Evolutionary conservation across 768 basidiomycete genomes (phyloP).

Genomic region (Termitomyces sp.): DNA sequence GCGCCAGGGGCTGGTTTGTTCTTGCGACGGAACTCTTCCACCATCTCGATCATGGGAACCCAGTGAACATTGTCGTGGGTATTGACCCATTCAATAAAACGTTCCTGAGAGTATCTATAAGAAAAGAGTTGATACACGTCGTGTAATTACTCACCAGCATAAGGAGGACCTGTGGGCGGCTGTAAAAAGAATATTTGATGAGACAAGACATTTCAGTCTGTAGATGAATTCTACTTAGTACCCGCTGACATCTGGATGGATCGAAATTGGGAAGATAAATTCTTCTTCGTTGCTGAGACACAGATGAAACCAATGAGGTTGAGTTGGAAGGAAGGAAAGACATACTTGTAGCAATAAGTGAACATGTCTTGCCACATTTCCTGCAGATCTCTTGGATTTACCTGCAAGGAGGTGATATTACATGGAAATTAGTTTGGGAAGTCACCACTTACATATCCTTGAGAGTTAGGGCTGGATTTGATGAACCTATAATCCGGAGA

Average conservation of each 20-base stretch:
- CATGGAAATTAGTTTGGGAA: background rate
- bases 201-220: background rate
- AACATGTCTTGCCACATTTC: slow-evolving; percentile 78
- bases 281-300: slow-evolving; percentile 50
- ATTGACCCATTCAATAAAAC: slow-evolving; percentile 75
- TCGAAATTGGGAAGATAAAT: slow-evolving; percentile 73
- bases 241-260: slow-evolving; percentile 78
- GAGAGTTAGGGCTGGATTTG: slow-evolving; percentile 62
- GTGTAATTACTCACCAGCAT: slow-evolving; percentile 49
- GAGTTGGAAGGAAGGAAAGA: background rate
- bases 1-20: slow-evolving; percentile 45
- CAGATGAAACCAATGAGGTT: background rate
- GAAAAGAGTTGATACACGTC: background rate
- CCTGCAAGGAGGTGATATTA: slow-evolving; percentile 27
- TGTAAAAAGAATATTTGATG: slow-evolving; percentile 14
- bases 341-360: slow-evolving; percentile 59
- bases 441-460: slow-evolving; percentile 52
- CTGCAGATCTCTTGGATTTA: slow-evolving; percentile 63
- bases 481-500: slow-evolving; percentile 51
- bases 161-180: slow-evolving; percentile 66
- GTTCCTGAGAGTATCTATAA: slow-evolving; percentile 37
- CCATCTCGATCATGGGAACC: slow-evolving; percentile 70
- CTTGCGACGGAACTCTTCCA: slow-evolving; percentile 54
- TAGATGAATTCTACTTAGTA: slow-evolving; percentile 25
- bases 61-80: slow-evolving; percentile 66